Percentiles rank a stretch among this genome's conserved stretches.
These are phyloP conservation scores for Thielaviopsis ethacetica DNA, from an alignment of 2,329 filamentous ascomycete genomes.

Conservation along the genomic window DNA sequence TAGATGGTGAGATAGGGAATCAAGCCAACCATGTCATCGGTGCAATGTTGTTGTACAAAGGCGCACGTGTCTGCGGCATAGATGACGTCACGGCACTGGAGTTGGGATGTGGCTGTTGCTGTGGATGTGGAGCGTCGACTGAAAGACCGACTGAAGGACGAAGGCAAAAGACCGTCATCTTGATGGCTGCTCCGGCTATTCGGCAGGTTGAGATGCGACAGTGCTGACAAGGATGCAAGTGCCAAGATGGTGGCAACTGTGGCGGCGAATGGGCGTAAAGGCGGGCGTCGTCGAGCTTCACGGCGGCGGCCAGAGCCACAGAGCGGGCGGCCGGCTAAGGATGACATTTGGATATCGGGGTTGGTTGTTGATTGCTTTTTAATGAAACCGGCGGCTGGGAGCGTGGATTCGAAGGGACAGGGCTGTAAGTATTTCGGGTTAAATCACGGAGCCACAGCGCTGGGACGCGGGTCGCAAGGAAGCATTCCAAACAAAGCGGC, in stretches of 20 bases:
- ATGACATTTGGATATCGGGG: background rate
- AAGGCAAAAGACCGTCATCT: background rate
- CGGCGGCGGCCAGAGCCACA: background rate
- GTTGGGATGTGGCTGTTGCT: background rate
- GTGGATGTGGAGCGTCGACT: background rate
- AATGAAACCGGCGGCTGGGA: background rate
- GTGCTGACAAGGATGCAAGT: background rate
- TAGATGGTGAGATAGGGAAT: conserved; percentile 80
- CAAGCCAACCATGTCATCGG: conserved; percentile 78
- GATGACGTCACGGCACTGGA: conserved; percentile 65
- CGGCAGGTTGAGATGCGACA: background rate
- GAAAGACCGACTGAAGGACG: background rate
- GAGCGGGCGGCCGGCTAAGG: background rate
- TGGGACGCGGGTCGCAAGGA: background rate
- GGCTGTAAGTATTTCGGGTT: background rate
- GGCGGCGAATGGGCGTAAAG: background rate
- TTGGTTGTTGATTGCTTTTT: background rate
- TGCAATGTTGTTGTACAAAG: conserved; percentile 68
- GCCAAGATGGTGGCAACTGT: conserved; percentile 8
- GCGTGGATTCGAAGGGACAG: background rate
- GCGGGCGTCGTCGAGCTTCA: background rate
- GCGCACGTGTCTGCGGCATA: conserved; percentile 65
- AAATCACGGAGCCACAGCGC: background rate
- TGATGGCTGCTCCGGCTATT: background rate
- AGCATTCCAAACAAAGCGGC: background rate